phyloP scores from a whole-genome alignment of 2,329 filamentous ascomycete genomes.

The Calcarisporium arbuscula region DNA sequence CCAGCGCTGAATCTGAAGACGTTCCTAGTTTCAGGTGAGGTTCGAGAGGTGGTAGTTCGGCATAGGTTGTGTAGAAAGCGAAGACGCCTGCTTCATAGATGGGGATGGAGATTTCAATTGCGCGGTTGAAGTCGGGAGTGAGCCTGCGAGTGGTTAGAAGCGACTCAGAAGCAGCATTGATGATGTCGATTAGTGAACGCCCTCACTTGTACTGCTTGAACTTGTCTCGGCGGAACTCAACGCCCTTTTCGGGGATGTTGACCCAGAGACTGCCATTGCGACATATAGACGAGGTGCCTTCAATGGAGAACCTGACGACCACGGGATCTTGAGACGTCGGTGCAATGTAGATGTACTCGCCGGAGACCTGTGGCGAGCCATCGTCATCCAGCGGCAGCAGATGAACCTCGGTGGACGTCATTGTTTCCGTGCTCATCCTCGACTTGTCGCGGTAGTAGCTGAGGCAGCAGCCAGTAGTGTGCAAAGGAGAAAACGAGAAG shows the following conservation, averaged over 20 bases:
- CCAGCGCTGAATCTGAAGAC: slow-evolving; percentile 36
- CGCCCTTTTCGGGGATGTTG: slow-evolving; percentile 77
- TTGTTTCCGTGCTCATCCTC: slow-evolving; percentile 53
- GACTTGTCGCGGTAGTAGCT: no score
- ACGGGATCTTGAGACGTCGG: slow-evolving; percentile 69
- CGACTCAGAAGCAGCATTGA: not conserved
- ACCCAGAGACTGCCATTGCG: slow-evolving; percentile 92
- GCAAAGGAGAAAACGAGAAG: slow-evolving; percentile 22
- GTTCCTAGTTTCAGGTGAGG: slow-evolving; percentile 18
- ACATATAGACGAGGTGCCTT: slow-evolving; percentile 93
- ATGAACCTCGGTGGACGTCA: slow-evolving; percentile 70
- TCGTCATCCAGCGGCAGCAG: slow-evolving; percentile 86
- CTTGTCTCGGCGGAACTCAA: slow-evolving; percentile 67
- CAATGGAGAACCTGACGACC: slow-evolving; percentile 79
- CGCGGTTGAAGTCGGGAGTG: slow-evolving; percentile 85
- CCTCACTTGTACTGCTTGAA: slow-evolving; percentile 88
- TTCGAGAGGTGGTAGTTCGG: slow-evolving; percentile 66
- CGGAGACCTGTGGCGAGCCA: slow-evolving; percentile 82
- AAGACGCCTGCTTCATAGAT: slow-evolving; percentile 81
- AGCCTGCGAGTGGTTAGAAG: slow-evolving; percentile 47
- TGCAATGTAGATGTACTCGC: slow-evolving; percentile 87
- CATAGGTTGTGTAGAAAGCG: slow-evolving; percentile 90
- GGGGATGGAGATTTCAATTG: slow-evolving; percentile 82
- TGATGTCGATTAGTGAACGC: not conserved
- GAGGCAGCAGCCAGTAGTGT: no score